A percentile compares a stretch with the other conserved stretches of the same genome.
Conservation (phyloP, 306 rosid genomes). For the Bauhinia variegata region DNA sequence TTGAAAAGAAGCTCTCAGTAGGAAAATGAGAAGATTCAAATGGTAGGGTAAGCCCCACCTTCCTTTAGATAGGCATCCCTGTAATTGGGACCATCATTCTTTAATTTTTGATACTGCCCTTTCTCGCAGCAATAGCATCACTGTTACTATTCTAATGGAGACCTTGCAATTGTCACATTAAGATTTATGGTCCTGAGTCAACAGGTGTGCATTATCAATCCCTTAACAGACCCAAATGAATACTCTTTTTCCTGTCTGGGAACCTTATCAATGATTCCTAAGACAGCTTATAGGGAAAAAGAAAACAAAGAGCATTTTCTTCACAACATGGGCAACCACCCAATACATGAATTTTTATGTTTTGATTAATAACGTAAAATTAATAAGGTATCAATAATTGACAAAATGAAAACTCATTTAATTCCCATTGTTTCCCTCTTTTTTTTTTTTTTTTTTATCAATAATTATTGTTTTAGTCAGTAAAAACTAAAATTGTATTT, state of each 20-base stretch:
- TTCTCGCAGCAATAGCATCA: slow-evolving; percentile 39
- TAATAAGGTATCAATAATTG: background rate
- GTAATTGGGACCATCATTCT: slow-evolving; percentile 28
- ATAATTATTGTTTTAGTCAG: no score
- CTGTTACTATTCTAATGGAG: slow-evolving; percentile 31
- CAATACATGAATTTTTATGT: slow-evolving; percentile 17
- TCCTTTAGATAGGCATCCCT: slow-evolving; percentile 25
- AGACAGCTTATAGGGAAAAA: slow-evolving; percentile 1
- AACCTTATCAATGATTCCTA: slow-evolving; percentile 24
- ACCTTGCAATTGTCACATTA: slow-evolving; percentile 32
- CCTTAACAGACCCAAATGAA: slow-evolving; percentile 8
- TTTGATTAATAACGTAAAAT: slow-evolving; percentile 3
- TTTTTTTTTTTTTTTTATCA: no score
- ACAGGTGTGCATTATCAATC: slow-evolving; percentile 8
- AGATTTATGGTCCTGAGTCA: slow-evolving; percentile 17
- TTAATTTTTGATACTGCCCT: slow-evolving; percentile 39
- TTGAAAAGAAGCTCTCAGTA: slow-evolving; percentile 26
- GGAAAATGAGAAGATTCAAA: slow-evolving; percentile 33
- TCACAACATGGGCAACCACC: slow-evolving; percentile 29
- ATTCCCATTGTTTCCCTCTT: background rate
- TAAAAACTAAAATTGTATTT: no score
- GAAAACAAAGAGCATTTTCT: slow-evolving; percentile 10
- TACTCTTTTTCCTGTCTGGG: background rate
- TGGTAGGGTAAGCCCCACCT: slow-evolving; percentile 27
- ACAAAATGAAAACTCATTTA: slow-evolving; percentile 1